Percentiles rank a stretch among this genome's conserved stretches.
phyloP scores from a whole-genome alignment of 495 filamentous ascomycete species.

The Lasiosphaeris hirsuta region DNA sequence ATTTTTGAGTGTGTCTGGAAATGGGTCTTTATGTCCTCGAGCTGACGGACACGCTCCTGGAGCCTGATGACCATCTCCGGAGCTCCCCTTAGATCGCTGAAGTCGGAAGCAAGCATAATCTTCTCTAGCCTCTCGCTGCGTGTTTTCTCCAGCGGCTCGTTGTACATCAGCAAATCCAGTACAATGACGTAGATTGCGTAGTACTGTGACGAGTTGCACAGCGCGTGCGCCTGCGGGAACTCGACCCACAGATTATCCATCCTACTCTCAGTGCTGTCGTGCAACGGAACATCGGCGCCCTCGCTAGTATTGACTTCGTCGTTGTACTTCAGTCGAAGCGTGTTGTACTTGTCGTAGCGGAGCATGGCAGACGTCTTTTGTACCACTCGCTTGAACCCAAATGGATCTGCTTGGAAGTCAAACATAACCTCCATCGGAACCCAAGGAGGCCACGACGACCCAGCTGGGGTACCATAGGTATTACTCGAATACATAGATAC shows the following conservation, averaged over 20 bases:
- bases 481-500: constrained; percentile 92
- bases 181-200: constrained; percentile 98
- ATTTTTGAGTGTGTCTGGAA: constrained; percentile 90
- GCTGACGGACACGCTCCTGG: constrained; percentile 85
- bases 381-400: constrained; percentile 92
- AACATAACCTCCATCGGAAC: constrained; percentile 97
- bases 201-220: constrained; percentile 95
- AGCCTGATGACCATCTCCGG: constrained; percentile 90
- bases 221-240: constrained; percentile 85
- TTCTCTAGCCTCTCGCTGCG: constrained; percentile 90
- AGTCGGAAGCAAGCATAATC: constrained; percentile 99
- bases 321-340: constrained; percentile 93
- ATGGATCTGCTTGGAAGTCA: constrained; percentile 85
- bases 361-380: constrained; percentile 91
- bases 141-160: constrained; percentile 92
- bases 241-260: constrained; percentile 97
- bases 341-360: constrained; percentile 97
- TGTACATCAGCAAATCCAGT: constrained; percentile 89
- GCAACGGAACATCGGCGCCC: constrained; percentile 28
- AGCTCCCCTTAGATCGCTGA: constrained; percentile 91
- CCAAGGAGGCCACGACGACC: constrained; percentile 94
- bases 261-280: constrained; percentile 64
- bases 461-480: constrained; percentile 79
- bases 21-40: constrained; percentile 94
- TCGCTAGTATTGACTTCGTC: constrained; percentile 77